Evolutionary conservation across 73 alveolate species (phyloP).

Genomic region (Paramecium primaurelia): DNA sequence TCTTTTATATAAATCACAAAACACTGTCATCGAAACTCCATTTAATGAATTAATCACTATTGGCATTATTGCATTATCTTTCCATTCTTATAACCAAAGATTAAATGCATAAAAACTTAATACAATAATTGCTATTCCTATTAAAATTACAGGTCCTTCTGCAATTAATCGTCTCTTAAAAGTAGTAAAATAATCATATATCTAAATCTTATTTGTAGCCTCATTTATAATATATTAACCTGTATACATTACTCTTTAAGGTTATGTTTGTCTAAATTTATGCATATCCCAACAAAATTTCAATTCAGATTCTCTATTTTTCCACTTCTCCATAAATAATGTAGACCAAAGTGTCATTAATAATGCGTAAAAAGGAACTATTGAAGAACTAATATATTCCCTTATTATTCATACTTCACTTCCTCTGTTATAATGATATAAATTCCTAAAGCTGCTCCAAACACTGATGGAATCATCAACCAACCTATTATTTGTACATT

Average conservation of each 20-base stretch:
- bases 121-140: neutral
- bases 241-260: slow-evolving; percentile 28
- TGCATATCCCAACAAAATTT: slow-evolving; percentile 42
- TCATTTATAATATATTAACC: slow-evolving; percentile 2
- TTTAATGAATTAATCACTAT: slow-evolving; percentile 3
- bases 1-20: slow-evolving; percentile 31
- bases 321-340: slow-evolving; percentile 40
- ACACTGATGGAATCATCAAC: slow-evolving; percentile 2
- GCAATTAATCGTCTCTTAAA: slow-evolving; percentile 14
- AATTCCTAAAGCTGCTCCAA: slow-evolving; percentile 24
- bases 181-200: neutral
- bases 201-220: neutral
- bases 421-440: neutral
- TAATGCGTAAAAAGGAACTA: slow-evolving; percentile 16
- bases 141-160: neutral
- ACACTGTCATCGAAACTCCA: slow-evolving; percentile 27
- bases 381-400: neutral
- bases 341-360: slow-evolving; percentile 22
- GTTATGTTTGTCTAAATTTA: neutral
- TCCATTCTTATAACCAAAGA: neutral
- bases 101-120: slow-evolving; percentile 18
- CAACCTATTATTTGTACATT: slow-evolving; percentile 26
- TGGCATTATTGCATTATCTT: neutral
- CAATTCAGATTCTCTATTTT: slow-evolving; percentile 23
- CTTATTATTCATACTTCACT: neutral